These are phyloP conservation scores for Drechslera avenae DNA, from an alignment of 2,329 filamentous ascomycete genomes.

Conservation along the genomic window DNA sequence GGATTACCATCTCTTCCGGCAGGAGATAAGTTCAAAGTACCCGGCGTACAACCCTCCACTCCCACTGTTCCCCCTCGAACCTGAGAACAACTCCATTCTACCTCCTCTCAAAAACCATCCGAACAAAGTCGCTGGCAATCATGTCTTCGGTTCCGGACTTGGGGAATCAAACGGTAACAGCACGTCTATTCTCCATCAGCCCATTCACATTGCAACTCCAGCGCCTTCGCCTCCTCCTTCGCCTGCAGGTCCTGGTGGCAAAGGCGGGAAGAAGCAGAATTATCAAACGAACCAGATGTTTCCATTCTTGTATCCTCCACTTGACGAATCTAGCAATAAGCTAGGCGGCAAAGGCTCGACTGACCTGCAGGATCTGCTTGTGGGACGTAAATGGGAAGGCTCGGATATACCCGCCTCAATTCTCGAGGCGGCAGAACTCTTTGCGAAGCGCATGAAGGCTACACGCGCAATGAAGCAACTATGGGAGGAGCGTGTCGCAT, in stretches of 20 bases:
- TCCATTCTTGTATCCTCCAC: slow-evolving; percentile 92
- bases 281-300: slow-evolving; percentile 99
- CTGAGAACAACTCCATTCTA: slow-evolving; percentile 87
- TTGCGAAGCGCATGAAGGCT: slow-evolving; percentile 87
- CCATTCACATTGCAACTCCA: slow-evolving; percentile 97
- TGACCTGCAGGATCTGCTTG: slow-evolving; percentile 76
- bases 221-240: slow-evolving; percentile 95
- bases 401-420: slow-evolving; percentile 93
- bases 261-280: slow-evolving; percentile 97
- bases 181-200: slow-evolving; percentile 86
- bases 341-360: slow-evolving; percentile 87
- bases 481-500: slow-evolving; percentile 91
- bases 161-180: slow-evolving; percentile 53
- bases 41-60: slow-evolving; percentile 92
- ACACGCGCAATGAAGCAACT: slow-evolving; percentile 89
- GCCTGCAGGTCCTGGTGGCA: slow-evolving; percentile 79
- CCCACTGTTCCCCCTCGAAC: slow-evolving; percentile 80
- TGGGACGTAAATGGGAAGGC: slow-evolving; percentile 89
- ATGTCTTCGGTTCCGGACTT: slow-evolving; percentile 59
- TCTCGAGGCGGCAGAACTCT: slow-evolving; percentile 89
- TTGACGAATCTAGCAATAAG: slow-evolving; percentile 86
- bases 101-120: slow-evolving; percentile 81
- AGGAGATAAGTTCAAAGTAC: slow-evolving; percentile 97
- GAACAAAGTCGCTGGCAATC: slow-evolving; percentile 55
- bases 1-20: slow-evolving; percentile 94